Percentiles rank a stretch among this genome's conserved stretches.
Evolutionary conservation across 306 rosid species (phyloP).

Genomic region (Neltuma alba): DNA sequence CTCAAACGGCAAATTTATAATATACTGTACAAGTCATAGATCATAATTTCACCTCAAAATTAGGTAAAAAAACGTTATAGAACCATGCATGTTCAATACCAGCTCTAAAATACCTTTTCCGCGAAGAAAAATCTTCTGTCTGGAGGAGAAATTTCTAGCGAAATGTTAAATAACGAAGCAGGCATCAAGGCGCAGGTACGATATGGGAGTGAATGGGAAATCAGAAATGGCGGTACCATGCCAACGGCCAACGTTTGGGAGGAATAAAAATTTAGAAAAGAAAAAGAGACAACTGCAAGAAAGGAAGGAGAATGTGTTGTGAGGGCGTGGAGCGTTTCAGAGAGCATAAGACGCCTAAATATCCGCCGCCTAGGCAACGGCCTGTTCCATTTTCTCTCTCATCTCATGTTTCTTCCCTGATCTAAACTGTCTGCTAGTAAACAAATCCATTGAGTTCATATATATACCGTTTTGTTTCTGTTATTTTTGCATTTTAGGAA

Average conservation of each 20-base stretch:
- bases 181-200: not conserved
- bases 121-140: not conserved
- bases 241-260: not conserved
- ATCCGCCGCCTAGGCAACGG: slow-evolving; percentile 44
- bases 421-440: slow-evolving; percentile 25
- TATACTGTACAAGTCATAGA: not conserved
- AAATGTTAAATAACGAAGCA: not conserved
- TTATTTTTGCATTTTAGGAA: slow-evolving; percentile 35
- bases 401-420: slow-evolving; percentile 32
- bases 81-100: not conserved
- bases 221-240: not conserved
- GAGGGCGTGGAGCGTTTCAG: not conserved
- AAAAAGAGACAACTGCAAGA: not conserved
- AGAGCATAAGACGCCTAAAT: slow-evolving; percentile 25
- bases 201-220: not conserved
- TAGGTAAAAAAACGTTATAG: not conserved
- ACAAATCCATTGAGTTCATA: slow-evolving; percentile 26
- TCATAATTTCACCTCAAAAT: not conserved
- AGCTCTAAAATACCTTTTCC: not conserved
- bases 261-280: not conserved
- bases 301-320: not conserved
- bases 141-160: not conserved
- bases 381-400: slow-evolving; percentile 45
- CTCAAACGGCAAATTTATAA: too few species aligned
- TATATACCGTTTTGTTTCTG: slow-evolving; percentile 13